Base-by-base conservation (phyloP, 495 filamentous ascomycete species). In the Cercophora sp. region DNA sequence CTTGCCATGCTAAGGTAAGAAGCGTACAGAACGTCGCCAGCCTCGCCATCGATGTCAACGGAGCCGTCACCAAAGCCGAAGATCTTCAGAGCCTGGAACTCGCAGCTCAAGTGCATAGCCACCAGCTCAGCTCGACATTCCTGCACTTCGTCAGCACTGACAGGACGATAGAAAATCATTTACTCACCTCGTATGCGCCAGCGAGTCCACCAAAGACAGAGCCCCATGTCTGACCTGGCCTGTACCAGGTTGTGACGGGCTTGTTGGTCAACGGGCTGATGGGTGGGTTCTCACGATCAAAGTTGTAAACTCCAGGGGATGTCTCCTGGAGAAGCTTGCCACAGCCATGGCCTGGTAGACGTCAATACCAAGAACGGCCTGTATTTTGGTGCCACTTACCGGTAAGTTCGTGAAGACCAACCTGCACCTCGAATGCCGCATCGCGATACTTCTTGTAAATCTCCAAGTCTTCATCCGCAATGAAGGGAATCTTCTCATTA, bases 311-410 rank as follows among this genome's bases (percentile, higher is more conserved):
- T 4, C 89, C 90, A 0, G 84, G 79, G 0, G 83, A 74, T 1
- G 87, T 95, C 65, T 96, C 92, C 67, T 96, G 91, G 3, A 98
- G 78, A 1, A 96, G 79, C 68, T 98, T 98, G 19, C 93, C 92
- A 26, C 92, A 96, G 8, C 93, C 93, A 59, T 98, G 93, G 0
- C 66, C 65, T 68, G 18, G 1, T n/a, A 0, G 15, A 5, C 8
- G 39, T 58, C 23, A 54, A 40, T 40, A 19, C 23, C 4, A 15
- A 3, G 0, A 8, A 9, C n/a, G n/a, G n/a, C n/a, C n/a, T n/a
- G n/a, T n/a, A n/a, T n/a, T n/a, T n/a, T n/a, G n/a, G n/a, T n/a
- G n/a, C n/a, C 0, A 18, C 56, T 19, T 57, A 51, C 92, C 93
- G 6, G 96, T 87, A 25, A 97, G 84, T 63, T 98, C 93, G 70